Conservation (phyloP, 495 filamentous ascomycete genomes). For the Aspergillus asperescens region DNA sequence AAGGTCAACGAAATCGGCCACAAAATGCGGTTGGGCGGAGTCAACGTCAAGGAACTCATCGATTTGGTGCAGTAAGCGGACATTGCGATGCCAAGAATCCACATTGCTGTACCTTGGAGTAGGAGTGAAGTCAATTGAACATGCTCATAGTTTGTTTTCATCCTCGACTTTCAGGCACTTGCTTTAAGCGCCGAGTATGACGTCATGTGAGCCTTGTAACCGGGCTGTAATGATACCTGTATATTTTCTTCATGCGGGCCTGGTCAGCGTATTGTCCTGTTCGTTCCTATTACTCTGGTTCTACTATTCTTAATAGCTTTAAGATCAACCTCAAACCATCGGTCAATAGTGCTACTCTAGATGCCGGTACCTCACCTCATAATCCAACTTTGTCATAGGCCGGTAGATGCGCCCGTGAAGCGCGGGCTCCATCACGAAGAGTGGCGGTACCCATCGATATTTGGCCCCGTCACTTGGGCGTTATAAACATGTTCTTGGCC, state of each 20-base stretch:
- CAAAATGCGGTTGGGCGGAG: constrained; percentile 19
- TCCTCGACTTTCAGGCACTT: neutral
- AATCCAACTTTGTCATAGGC: neutral
- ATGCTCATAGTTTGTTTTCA: constrained; percentile 7
- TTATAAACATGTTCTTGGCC: constrained; percentile 11
- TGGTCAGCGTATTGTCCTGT: neutral
- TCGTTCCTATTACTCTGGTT: too few species aligned
- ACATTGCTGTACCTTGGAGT: constrained; percentile 9
- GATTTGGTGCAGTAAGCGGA: constrained; percentile 29
- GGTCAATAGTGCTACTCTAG: neutral
- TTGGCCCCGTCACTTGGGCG: too few species aligned
- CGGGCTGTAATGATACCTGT: neutral
- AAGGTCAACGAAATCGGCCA: constrained; percentile 26
- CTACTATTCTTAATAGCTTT: neutral
- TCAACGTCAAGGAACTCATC: constrained; percentile 31
- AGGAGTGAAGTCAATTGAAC: neutral
- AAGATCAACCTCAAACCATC: neutral
- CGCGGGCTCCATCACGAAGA: constrained; percentile 12
- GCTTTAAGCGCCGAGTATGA: constrained; percentile 8
- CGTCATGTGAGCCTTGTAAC: constrained; percentile 12
- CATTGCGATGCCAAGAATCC: constrained; percentile 26
- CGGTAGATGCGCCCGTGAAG: constrained; percentile 4
- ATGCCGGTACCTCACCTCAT: neutral
- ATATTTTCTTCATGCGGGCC: neutral
- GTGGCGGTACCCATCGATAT: constrained; percentile 12